These are phyloP conservation scores for Neoscytalidium dimidiatum DNA, from an alignment of 2,329 filamentous ascomycete species.

Conservation along the genomic window DNA sequence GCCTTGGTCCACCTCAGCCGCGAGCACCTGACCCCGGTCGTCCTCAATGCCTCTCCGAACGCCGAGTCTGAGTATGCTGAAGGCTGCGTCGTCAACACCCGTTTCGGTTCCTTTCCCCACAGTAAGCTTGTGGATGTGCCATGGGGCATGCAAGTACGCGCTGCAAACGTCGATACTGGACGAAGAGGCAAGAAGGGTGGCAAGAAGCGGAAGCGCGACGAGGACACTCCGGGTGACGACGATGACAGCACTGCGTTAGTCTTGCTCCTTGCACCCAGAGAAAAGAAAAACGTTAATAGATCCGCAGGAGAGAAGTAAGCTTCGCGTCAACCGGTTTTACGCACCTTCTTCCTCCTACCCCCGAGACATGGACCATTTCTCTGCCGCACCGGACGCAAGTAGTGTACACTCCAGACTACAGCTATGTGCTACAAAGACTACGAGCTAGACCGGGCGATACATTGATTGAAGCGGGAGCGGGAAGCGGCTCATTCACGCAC, in stretches of 20 bases:
- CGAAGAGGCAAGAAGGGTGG: slow-evolving; percentile 70
- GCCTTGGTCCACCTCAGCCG: slow-evolving; percentile 87
- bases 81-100: slow-evolving; percentile 71
- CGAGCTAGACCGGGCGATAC: slow-evolving; percentile 71
- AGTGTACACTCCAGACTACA: slow-evolving; percentile 85
- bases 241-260: slow-evolving; percentile 27
- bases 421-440: slow-evolving; percentile 77
- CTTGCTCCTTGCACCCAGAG: not conserved
- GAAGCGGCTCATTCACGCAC: slow-evolving; percentile 83
- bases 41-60: slow-evolving; percentile 44
- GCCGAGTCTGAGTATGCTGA: slow-evolving; percentile 44
- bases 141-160: slow-evolving; percentile 91
- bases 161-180: slow-evolving; percentile 87
- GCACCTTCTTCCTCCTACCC: slow-evolving; percentile 76
- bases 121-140: slow-evolving; percentile 64
- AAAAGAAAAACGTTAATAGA: not conserved
- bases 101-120: slow-evolving; percentile 75
- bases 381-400: slow-evolving; percentile 82
- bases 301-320: slow-evolving; percentile 36
- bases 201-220: slow-evolving; percentile 51
- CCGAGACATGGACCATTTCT: slow-evolving; percentile 79
- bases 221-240: slow-evolving; percentile 35
- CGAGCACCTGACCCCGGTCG: slow-evolving; percentile 78
- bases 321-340: slow-evolving; percentile 69
- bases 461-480: slow-evolving; percentile 79